Percentiles rank a stretch among this genome's conserved stretches.
Conservation (phyloP, 352 stramenopile species). For the Pythium rishiriense region DNA sequence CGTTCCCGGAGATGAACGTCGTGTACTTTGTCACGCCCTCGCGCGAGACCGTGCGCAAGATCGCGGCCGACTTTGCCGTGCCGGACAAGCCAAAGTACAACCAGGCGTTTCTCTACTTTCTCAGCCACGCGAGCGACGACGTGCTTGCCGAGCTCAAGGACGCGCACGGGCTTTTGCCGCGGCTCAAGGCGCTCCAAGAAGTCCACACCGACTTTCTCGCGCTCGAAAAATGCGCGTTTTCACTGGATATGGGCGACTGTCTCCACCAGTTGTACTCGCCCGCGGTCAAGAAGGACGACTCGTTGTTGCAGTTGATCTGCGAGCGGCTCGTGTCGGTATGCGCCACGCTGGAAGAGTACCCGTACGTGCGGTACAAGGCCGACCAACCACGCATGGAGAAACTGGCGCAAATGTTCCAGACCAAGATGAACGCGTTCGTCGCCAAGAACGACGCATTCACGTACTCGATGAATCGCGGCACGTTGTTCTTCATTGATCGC, state of each 20-base stretch:
- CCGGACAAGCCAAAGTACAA: conserved; percentile 91
- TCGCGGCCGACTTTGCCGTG: conserved; percentile 86
- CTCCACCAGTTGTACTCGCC: conserved; percentile 85
- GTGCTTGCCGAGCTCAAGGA: conserved; percentile 88
- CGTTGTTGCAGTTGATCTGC: conserved; percentile 67
- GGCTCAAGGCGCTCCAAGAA: conserved; percentile 90
- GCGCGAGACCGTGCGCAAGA: conserved; percentile 72
- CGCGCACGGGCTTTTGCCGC: conserved; percentile 73
- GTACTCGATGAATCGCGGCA: conserved; percentile 89
- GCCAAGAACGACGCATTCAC: conserved; percentile 89
- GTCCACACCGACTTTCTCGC: conserved; percentile 97
- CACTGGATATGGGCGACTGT: conserved; percentile 89
- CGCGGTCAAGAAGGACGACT: conserved; percentile 41
- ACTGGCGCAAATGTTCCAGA: conserved; percentile 92
- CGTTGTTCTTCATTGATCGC: conserved; percentile 94
- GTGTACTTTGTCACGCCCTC: conserved; percentile 96
- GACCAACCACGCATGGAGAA: conserved; percentile 81
- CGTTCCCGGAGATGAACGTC: conserved; percentile 95
- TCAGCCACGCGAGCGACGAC: conserved; percentile 78
- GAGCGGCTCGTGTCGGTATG: conserved; percentile 96
- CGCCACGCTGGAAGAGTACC: conserved; percentile 97
- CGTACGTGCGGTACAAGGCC: conserved; percentile 92
- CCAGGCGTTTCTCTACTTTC: conserved; percentile 93
- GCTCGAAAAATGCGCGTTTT: conserved; percentile 92
- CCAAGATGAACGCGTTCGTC: conserved; percentile 96